Percentiles rank a stretch among this genome's conserved stretches.
Evolutionary conservation across 495 filamentous ascomycete species (phyloP).

Genomic region (Hypoxylon cercidicola): DNA sequence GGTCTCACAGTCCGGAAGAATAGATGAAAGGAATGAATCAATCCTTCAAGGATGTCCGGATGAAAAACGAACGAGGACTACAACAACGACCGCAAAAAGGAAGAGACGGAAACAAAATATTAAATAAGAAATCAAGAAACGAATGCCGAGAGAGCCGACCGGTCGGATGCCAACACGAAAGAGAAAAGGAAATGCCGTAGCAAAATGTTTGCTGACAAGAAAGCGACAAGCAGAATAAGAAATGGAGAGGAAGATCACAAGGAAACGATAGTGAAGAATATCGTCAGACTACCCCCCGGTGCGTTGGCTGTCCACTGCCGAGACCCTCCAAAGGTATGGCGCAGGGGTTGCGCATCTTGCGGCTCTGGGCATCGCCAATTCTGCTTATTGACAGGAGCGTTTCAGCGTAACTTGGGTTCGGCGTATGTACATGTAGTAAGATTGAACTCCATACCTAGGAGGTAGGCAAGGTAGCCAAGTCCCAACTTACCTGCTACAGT

Average conservation of each 20-base stretch:
- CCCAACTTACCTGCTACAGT: background rate
- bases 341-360: conserved; percentile 34
- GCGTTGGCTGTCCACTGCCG: conserved; percentile 24
- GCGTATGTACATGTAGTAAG: background rate
- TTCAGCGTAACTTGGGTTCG: conserved; percentile 18
- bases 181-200: conserved; percentile 18
- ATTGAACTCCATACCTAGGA: background rate
- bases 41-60: conserved; percentile 35
- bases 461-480: background rate
- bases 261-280: conserved; percentile 33
- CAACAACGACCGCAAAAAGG: conserved; percentile 17
- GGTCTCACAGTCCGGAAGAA: conserved; percentile 1
- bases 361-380: conserved; percentile 39
- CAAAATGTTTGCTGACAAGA: conserved; percentile 24
- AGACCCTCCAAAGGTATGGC: conserved; percentile 30
- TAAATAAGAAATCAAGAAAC: conserved; percentile 21
- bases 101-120: conserved; percentile 12
- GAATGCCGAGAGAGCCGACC: conserved; percentile 32
- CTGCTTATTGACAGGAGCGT: conserved; percentile 12
- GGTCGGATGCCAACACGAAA: conserved; percentile 26
- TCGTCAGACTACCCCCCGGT: conserved; percentile 10
- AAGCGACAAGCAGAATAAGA: conserved; percentile 30
- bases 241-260: conserved; percentile 29
- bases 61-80: conserved; percentile 18
- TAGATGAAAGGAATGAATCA: conserved; percentile 16